phyloP scores from a whole-genome alignment of 257 asterid species.

The Thymus quinquecostatus region DNA sequence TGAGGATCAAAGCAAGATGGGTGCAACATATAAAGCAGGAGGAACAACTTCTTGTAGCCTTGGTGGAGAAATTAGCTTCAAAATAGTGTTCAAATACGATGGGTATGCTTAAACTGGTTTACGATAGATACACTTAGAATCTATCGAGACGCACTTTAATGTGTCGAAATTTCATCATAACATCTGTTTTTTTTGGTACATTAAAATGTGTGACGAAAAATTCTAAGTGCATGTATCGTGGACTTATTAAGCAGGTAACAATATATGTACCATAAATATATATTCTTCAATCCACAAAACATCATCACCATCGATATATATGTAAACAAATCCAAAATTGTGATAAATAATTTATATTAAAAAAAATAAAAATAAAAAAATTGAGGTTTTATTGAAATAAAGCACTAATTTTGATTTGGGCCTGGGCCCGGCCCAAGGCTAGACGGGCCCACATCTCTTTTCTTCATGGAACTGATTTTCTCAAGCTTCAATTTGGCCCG shows the following conservation, averaged over 20 bases:
- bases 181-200: no score
- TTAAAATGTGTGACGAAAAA: no score
- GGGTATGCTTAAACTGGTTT: no score
- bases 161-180: no score
- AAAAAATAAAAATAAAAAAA: not conserved
- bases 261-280: not conserved
- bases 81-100: not conserved
- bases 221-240: no score
- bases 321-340: not conserved
- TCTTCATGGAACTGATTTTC: conserved; percentile 49
- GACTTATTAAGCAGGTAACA: not conserved
- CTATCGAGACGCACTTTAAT: no score
- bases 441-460: conserved; percentile 46
- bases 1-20: conserved; percentile 50
- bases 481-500: conserved; percentile 57
- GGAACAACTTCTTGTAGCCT: conserved; percentile 2
- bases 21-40: conserved; percentile 37
- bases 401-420: conserved; percentile 37
- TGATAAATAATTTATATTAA: not conserved
- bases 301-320: not conserved
- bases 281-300: not conserved
- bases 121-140: no score
- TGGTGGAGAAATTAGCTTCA: conserved; percentile 27
- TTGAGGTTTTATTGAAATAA: conserved; percentile 6
- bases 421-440: conserved; percentile 48